Base-by-base conservation (phyloP, 177 flowering plant species). In the Vitis hybrid region DNA sequence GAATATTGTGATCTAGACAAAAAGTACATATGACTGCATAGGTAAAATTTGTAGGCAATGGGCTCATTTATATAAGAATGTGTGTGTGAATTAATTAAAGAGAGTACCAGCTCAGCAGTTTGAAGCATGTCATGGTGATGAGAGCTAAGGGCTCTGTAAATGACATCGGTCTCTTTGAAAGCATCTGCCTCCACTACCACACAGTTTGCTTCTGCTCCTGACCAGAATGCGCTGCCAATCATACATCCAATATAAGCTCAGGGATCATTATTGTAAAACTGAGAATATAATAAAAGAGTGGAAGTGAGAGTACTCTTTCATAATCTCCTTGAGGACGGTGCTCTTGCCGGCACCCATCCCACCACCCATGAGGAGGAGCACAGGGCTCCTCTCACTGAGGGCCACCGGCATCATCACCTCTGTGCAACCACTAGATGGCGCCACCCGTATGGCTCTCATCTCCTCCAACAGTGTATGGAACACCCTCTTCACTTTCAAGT, bases 301-400 rank as follows among this genome's bases (percentile, higher is more conserved):
- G 7, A 22, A 5, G 16, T 15, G 13, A 2, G 0, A 9, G 75
- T 85, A 95, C 98, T 89, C 92, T 72, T 86, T 84, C 70, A 87
- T 87, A 56, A 95, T 81, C 66, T 93, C 93, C 68, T 93, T 91
- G 72, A 91, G 92, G 70, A 91, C 98, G 10, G 98, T 95, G 89
- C 99, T 95, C 79, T 93, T 95, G 76, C 99, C 99, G 15, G 97
- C 99, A 2, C 99, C 99, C 99, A 93, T 95, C 8, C 99, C 99
- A 67, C 99, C 99, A 66, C 99, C 99, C 98, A 95, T 88, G 14
- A 95, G 80, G 18, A 95, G 91, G 22, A 95, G 86, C 12, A 95
- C 90, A 0, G 99, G 99, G 29, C 98, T 90, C 61, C 99, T 77
- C 62, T 89, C 74, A 60, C 83, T 87, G 57, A 71, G 92, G 4